phyloP scores from a whole-genome alignment of 495 filamentous ascomycete species.

The Arthonia radiata region DNA sequence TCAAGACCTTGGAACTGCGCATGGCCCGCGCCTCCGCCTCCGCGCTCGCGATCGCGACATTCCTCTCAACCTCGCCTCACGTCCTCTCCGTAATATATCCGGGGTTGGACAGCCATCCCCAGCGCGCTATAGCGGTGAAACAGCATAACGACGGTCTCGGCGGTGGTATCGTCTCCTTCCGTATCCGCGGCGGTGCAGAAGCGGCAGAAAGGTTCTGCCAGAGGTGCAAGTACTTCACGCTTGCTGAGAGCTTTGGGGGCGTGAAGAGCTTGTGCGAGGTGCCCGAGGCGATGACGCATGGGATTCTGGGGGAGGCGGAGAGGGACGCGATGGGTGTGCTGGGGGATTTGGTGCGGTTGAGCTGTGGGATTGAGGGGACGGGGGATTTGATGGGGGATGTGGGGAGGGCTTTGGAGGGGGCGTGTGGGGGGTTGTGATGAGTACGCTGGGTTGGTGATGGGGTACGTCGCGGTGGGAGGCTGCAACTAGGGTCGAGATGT shows the following conservation, averaged over 20 bases:
- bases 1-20: slow-evolving; percentile 90
- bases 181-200: slow-evolving; percentile 64
- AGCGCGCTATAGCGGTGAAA: slow-evolving; percentile 58
- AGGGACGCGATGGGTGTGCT: slow-evolving; percentile 84
- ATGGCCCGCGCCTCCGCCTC: slow-evolving; percentile 63
- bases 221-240: slow-evolving; percentile 63
- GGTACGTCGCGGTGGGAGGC: no score
- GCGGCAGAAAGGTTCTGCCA: slow-evolving; percentile 89
- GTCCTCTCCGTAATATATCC: slow-evolving; percentile 88
- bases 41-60: slow-evolving; percentile 48
- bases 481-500: no score
- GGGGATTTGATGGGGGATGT: slow-evolving; percentile 67
- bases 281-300: slow-evolving; percentile 85
- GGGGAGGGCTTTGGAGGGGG: slow-evolving; percentile 58
- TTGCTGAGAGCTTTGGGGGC: slow-evolving; percentile 82
- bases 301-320: slow-evolving; percentile 72
- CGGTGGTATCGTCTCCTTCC: slow-evolving; percentile 93
- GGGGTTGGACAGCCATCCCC: slow-evolving; percentile 62
- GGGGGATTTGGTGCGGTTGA: slow-evolving; percentile 84
- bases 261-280: slow-evolving; percentile 84
- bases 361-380: slow-evolving; percentile 80
- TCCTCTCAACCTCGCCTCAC: slow-evolving; percentile 52
- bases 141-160: slow-evolving; percentile 91
- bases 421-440: slow-evolving; percentile 29
- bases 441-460: no score